These are phyloP conservation scores for Pseudonitzschia delicatissima DNA, from an alignment of 108 stramenopile species.

Conservation along the genomic window DNA sequence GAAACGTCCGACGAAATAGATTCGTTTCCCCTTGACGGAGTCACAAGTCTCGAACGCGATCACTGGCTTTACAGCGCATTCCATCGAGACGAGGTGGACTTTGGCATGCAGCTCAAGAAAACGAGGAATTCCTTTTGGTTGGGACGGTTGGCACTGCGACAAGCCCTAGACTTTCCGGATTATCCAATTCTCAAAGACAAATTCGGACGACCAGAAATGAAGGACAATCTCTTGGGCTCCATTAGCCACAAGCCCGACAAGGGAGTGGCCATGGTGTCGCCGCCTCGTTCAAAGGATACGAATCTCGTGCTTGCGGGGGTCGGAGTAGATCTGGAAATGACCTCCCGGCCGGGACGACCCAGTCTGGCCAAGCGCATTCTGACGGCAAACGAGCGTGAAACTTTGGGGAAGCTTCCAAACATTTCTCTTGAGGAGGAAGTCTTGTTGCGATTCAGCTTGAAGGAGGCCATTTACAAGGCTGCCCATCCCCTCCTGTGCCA, in stretches of 20 bases:
- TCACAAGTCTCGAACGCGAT: slow-evolving; percentile 8
- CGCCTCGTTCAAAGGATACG: slow-evolving; percentile 12
- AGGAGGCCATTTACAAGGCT: slow-evolving; percentile 87
- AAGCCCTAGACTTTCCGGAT: slow-evolving; percentile 37
- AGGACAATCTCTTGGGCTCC: slow-evolving; percentile 31
- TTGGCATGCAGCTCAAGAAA: slow-evolving; percentile 39
- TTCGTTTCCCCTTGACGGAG: not conserved
- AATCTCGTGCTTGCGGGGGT: slow-evolving; percentile 38
- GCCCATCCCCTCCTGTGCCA: slow-evolving; percentile 77
- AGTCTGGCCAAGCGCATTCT: slow-evolving; percentile 62
- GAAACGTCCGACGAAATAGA: not conserved
- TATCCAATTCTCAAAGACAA: slow-evolving; percentile 62
- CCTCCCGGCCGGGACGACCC: slow-evolving; percentile 37
- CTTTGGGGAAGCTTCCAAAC: slow-evolving; percentile 54
- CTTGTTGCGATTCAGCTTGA: slow-evolving; percentile 77
- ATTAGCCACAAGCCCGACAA: slow-evolving; percentile 71
- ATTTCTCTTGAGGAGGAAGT: slow-evolving; percentile 74
- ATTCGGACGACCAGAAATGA: slow-evolving; percentile 61
- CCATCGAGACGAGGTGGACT: slow-evolving; percentile 65
- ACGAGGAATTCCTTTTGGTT: slow-evolving; percentile 54
- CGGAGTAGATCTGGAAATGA: slow-evolving; percentile 76
- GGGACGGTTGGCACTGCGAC: slow-evolving; percentile 75
- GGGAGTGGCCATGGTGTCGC: slow-evolving; percentile 46
- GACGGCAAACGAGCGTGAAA: slow-evolving; percentile 51
- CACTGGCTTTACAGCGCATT: slow-evolving; percentile 42